Conservation (phyloP, 208 protist genomes). For the Trypanosoma conorhini region DNA sequence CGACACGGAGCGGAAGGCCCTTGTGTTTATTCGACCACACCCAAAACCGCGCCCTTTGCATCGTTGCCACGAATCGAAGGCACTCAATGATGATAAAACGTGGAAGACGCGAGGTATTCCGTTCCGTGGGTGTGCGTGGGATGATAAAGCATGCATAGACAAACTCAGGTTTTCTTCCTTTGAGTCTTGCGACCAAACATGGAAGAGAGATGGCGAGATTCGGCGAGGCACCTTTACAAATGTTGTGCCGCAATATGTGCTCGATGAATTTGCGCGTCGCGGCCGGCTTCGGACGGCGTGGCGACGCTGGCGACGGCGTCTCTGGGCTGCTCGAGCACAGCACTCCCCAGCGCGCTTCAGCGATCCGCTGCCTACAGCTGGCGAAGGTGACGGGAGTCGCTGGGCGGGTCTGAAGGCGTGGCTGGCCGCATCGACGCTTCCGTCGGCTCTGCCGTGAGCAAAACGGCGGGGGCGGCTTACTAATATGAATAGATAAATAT, state of each 20-base stretch:
- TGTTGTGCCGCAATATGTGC: constrained; percentile 13
- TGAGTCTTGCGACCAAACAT: background rate
- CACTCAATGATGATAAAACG: background rate
- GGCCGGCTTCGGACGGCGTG: constrained; percentile 11
- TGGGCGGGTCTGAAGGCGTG: background rate
- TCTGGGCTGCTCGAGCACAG: background rate
- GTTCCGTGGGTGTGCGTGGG: background rate
- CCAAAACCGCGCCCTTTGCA: constrained; percentile 17
- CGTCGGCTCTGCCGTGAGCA: background rate
- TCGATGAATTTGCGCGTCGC: constrained; percentile 11
- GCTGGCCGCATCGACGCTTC: background rate
- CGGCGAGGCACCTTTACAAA: background rate
- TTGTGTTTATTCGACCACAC: constrained; percentile 21
- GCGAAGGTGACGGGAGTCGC: background rate
- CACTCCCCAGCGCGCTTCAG: background rate
- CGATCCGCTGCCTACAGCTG: background rate
- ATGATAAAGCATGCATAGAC: background rate
- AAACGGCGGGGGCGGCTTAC: background rate
- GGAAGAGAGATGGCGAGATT: background rate
- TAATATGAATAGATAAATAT: constrained; percentile 1
- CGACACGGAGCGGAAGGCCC: background rate
- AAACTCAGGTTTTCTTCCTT: background rate
- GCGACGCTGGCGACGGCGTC: constrained; percentile 15
- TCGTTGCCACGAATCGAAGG: background rate
- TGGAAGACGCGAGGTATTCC: background rate